A percentile compares a stretch with the other conserved stretches of the same genome.
Evolutionary conservation across 1,284 basidiomycete species (phyloP).

Genomic region (Trametes hirsuta): DNA sequence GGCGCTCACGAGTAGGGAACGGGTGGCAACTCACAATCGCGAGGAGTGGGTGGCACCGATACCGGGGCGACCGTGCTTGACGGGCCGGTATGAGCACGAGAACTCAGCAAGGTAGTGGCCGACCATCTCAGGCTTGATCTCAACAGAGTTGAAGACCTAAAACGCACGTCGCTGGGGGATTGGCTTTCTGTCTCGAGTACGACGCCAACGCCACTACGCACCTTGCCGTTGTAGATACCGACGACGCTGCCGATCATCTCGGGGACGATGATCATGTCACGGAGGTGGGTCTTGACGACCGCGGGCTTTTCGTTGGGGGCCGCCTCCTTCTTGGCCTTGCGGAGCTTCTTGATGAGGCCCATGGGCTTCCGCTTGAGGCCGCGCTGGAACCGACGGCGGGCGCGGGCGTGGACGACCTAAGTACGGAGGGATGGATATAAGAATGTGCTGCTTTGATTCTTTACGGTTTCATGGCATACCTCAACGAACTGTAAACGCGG

Average conservation of each 20-base stretch:
- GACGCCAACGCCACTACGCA: constrained; percentile 37
- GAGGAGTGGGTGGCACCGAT: constrained; percentile 93
- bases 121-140: constrained; percentile 99
- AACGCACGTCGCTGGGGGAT: neutral
- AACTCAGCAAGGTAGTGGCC: constrained; percentile 99
- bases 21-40: constrained; percentile 58
- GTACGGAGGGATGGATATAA: neutral
- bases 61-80: constrained; percentile 99
- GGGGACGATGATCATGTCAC: constrained; percentile 99
- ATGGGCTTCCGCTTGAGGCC: constrained; percentile 98
- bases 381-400: constrained; percentile 97
- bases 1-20: neutral
- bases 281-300: constrained; percentile 98
- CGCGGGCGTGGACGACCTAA: constrained; percentile 97
- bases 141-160: constrained; percentile 93
- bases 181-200: no score
- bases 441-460: neutral
- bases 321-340: constrained; percentile 99
- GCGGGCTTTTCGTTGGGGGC: constrained; percentile 98
- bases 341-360: constrained; percentile 99
- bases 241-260: constrained; percentile 99
- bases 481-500: constrained; percentile 66
- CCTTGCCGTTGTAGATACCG: constrained; percentile 98
- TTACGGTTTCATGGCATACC: constrained; percentile 44
- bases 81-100: constrained; percentile 95